phyloP scores from a whole-genome alignment of 805 yeast species.

The Kuraishia molischiana region DNA sequence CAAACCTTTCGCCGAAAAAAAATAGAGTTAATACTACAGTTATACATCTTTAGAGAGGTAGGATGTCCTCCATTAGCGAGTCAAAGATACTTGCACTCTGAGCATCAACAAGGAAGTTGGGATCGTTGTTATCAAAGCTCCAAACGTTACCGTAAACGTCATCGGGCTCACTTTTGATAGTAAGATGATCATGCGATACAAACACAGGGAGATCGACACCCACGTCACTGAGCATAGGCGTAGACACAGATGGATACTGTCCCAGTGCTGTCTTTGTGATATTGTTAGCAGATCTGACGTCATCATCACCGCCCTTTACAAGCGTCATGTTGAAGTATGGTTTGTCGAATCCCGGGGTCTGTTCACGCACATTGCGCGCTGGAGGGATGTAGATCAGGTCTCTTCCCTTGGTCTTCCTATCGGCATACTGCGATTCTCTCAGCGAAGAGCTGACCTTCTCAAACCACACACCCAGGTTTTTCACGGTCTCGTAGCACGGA shows the following conservation, averaged over 20 bases:
- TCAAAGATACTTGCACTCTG: neutral
- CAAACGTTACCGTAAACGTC: neutral
- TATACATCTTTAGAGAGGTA: neutral
- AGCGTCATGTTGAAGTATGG: neutral
- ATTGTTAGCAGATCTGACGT: neutral
- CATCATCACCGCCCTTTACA: neutral
- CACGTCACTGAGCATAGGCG: neutral
- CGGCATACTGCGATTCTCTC: neutral
- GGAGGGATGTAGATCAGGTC: neutral
- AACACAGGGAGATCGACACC: neutral
- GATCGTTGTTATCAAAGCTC: slow-evolving; percentile 1
- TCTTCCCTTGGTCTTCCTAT: neutral
- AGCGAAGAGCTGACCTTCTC: neutral
- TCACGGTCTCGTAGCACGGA: neutral
- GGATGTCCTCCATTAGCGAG: slow-evolving; percentile 1
- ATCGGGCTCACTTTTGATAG: neutral
- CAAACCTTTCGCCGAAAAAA: too few relatives aligned
- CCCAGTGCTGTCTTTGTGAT: neutral
- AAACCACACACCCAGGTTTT: neutral
- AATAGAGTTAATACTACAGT: too few relatives aligned
- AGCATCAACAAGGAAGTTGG: slow-evolving; percentile 2
- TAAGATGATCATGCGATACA: neutral
- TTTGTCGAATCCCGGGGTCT: neutral
- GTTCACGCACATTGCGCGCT: neutral
- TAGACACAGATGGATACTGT: neutral